Evolutionary conservation across 192 early-diverging fungal species (phyloP), one percentile per base, ranked within the genome.

Genomic region (Backusella sp.): DNA sequence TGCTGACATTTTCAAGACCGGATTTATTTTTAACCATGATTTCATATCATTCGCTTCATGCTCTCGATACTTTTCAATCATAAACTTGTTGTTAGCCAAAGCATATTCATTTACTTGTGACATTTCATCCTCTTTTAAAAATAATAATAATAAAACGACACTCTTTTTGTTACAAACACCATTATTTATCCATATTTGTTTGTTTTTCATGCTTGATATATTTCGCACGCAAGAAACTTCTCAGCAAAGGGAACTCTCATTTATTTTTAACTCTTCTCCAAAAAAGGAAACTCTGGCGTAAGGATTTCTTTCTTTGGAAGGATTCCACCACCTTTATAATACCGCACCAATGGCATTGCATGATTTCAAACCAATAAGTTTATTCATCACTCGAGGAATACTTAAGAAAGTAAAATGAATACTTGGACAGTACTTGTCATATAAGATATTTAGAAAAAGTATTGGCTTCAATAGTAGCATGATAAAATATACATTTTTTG

Each of bases 1-100:
- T 62, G 56, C 56, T 62, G 56, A 62, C 23, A 62, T 62, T 62
- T 62, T 62, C 56, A 62, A 62, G 23, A 62, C 56, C 56, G 56
- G 56, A 62, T 12, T 62, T 62, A 62, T 28, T 26, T 62, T 62
- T 62, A 62, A 62, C 56, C 56, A 28, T 21, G n/a, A n/a, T 53
- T 21, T 53, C n/a, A 53, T 53, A 7, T 32, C 32, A 32, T 32
- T 32, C 32, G 32, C 32, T 32, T 49, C 46, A 44, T 44, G 12
- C 17, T n/a, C 46, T 49, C 19, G 14, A 5, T 44, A 4, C 42
- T 49, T 6, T 49, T 49, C 46, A 6, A 44, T 17, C 42, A 44
- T 44, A 3, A 44, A 4, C 42, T 17, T n/a, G 46, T n/a, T 49
- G n/a, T 17, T 19, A 49, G 6, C 3, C 4, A 14, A 49, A 49